phyloP scores from a whole-genome alignment of 2,329 filamentous ascomycete genomes.

The Intubia oerlemansii region DNA sequence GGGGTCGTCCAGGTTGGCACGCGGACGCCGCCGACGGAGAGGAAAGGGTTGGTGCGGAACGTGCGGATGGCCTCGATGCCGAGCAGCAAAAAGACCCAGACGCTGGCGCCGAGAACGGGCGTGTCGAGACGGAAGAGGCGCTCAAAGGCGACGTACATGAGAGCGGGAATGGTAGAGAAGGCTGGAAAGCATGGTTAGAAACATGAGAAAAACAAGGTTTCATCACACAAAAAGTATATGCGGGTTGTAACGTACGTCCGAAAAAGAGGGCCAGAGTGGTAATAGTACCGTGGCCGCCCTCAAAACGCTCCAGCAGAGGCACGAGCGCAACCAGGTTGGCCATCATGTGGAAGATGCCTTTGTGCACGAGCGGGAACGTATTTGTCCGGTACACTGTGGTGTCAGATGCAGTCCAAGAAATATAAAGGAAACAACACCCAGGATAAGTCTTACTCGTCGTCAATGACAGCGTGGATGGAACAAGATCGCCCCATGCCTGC shows the following conservation, averaged over 20 bases:
- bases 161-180: slow-evolving; percentile 60
- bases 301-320: slow-evolving; percentile 84
- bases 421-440: background rate
- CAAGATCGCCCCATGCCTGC: slow-evolving; percentile 55
- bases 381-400: slow-evolving; percentile 69
- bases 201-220: too few relatives aligned
- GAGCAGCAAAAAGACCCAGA: slow-evolving; percentile 84
- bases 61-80: slow-evolving; percentile 72
- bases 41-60: slow-evolving; percentile 59
- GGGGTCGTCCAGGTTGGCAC: slow-evolving; percentile 90
- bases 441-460: slow-evolving; percentile 38
- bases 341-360: slow-evolving; percentile 57
- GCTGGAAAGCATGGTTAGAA: slow-evolving; percentile 26
- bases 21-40: slow-evolving; percentile 38
- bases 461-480: slow-evolving; percentile 54
- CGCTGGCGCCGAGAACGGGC: slow-evolving; percentile 60
- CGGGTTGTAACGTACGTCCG: too few relatives aligned
- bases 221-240: background rate
- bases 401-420: background rate
- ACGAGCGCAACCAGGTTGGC: slow-evolving; percentile 63
- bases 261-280: slow-evolving; percentile 74
- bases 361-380: slow-evolving; percentile 75
- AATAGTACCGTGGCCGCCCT: slow-evolving; percentile 77
- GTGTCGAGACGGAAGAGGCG: slow-evolving; percentile 51
- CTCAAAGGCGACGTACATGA: slow-evolving; percentile 64